phyloP scores from a whole-genome alignment of 805 yeast species.

The Saccharomycopsis sp. region DNA sequence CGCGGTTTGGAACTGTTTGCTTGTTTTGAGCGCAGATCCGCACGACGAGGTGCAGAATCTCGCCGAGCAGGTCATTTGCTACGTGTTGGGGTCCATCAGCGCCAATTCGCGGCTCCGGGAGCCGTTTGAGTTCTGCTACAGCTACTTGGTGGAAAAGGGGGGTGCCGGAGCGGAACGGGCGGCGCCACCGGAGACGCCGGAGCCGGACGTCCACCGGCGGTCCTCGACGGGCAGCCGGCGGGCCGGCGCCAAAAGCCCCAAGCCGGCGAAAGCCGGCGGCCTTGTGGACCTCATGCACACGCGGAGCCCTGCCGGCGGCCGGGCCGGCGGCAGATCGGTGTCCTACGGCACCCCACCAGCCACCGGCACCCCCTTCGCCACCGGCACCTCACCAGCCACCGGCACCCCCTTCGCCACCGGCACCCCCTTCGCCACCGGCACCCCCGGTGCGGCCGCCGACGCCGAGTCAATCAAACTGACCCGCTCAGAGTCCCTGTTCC shows the following conservation, averaged over 20 bases:
- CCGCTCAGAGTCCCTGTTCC: not conserved
- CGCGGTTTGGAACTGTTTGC: conserved; percentile 79
- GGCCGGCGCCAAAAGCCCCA: not conserved
- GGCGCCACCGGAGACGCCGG: too few relatives aligned
- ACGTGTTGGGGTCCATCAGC: conserved; percentile 32
- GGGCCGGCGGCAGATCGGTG: too few relatives aligned
- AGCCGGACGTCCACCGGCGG: too few relatives aligned
- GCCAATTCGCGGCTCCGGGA: conserved; percentile 12
- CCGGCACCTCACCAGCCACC: too few relatives aligned
- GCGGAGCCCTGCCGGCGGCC: too few relatives aligned
- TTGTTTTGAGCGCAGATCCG: conserved; percentile 82
- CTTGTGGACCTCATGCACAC: too few relatives aligned
- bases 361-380: too few relatives aligned
- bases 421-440: too few relatives aligned
- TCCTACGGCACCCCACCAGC: too few relatives aligned
- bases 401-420: too few relatives aligned
- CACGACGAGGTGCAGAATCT: conserved; percentile 62
- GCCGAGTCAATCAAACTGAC: not conserved
- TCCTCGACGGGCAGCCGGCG: too few relatives aligned
- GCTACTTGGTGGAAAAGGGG: conserved; percentile 14
- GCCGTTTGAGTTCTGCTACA: conserved; percentile 18
- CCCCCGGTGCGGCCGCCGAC: not conserved
- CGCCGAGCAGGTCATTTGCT: conserved; percentile 23
- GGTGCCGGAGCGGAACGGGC: conserved; percentile 3
- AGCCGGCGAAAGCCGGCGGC: too few relatives aligned